These are phyloP conservation scores for Yamadazyma sp. DNA, from an alignment of 1,139 yeast species.

Conservation along the genomic window DNA sequence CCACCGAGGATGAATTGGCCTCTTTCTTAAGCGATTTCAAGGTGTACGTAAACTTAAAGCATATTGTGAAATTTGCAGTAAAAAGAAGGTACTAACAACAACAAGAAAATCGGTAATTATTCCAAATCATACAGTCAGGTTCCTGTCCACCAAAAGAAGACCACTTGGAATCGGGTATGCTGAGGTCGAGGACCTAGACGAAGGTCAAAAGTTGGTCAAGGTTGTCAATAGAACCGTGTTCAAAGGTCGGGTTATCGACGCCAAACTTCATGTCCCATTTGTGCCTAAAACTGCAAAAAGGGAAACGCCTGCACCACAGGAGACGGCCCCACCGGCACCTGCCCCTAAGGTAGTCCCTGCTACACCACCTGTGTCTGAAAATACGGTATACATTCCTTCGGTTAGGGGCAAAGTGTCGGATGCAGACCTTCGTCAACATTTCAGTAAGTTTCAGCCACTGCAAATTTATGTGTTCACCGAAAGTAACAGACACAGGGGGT, in stretches of 20 bases:
- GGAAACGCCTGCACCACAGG: conserved; percentile 5
- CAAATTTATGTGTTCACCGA: conserved; percentile 48
- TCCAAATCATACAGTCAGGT: conserved; percentile 55
- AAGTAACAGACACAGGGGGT: conserved; percentile 11
- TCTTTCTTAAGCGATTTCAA: conserved; percentile 28
- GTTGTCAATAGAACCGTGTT: conserved; percentile 41
- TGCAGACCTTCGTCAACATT: conserved; percentile 40
- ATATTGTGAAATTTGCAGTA: background rate
- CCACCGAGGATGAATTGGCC: conserved; percentile 46
- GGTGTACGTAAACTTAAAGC: conserved; percentile 14
- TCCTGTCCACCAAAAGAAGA: conserved; percentile 37
- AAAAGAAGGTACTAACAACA: conserved; percentile 4
- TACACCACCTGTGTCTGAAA: conserved; percentile 18
- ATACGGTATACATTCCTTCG: conserved; percentile 53
- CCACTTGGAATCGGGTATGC: conserved; percentile 69
- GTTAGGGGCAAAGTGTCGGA: conserved; percentile 43
- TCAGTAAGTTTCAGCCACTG: conserved; percentile 45
- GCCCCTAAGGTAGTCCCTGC: too few relatives aligned
- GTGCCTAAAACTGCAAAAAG: conserved; percentile 20
- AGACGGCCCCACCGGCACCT: too few relatives aligned
- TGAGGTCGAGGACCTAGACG: conserved; percentile 52
- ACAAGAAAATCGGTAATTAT: conserved; percentile 41
- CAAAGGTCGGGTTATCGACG: conserved; percentile 36
- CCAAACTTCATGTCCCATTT: conserved; percentile 43
- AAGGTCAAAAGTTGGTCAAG: conserved; percentile 47